A percentile compares a stretch with the other conserved stretches of the same genome.
phyloP scores from a whole-genome alignment of 176 grass and related monocot species.

The barley (Hordeum vulgare) region DNA sequence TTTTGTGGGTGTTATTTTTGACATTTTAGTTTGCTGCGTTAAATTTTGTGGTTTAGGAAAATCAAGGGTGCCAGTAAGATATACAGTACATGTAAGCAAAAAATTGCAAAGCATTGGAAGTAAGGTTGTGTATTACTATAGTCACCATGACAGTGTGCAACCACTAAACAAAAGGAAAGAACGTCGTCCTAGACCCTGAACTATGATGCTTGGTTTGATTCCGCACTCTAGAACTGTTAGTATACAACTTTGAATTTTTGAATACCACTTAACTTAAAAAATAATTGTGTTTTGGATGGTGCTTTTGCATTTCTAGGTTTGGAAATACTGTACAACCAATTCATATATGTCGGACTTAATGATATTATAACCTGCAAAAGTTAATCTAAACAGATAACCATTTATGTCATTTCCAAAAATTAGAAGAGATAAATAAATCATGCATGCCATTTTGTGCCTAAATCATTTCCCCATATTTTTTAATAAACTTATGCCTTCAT shows the following conservation, averaged over 20 bases:
- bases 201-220: background rate
- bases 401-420: background rate
- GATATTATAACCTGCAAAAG: background rate
- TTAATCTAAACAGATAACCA: background rate
- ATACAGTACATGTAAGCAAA: background rate
- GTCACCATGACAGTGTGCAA: background rate
- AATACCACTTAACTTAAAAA: background rate
- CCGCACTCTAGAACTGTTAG: background rate
- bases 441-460: background rate
- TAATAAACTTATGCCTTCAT: background rate
- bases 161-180: background rate
- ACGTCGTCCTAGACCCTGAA: background rate
- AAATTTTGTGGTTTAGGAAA: no score
- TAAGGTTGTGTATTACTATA: background rate
- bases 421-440: background rate
- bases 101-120: background rate
- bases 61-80: no score
- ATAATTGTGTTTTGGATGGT: background rate
- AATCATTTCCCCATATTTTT: background rate
- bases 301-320: background rate
- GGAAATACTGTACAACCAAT: background rate
- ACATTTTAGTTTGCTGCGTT: no score
- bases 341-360: no score
- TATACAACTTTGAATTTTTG: background rate
- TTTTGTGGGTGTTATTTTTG: background rate